Percentiles rank a stretch among this genome's conserved stretches.
Evolutionary conservation across 805 yeast genomes (phyloP).

Genomic region (Wickerhamiella galacta): DNA sequence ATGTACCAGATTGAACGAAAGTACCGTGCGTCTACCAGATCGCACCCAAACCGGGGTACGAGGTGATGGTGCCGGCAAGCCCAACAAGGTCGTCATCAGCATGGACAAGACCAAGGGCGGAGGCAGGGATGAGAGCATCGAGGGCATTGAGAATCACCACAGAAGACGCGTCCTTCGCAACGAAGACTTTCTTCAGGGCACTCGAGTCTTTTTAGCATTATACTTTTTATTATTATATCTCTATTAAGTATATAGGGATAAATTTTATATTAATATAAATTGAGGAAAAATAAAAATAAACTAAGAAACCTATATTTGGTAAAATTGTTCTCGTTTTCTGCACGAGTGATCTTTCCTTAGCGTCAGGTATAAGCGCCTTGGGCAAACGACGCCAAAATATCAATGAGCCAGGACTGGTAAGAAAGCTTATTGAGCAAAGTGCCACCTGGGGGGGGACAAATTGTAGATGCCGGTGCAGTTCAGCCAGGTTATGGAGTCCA

Average conservation of each 20-base stretch:
- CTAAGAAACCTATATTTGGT: too few relatives aligned
- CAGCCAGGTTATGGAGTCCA: slow-evolving; percentile 23
- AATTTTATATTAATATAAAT: too few relatives aligned
- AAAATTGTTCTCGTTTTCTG: slow-evolving; percentile 10
- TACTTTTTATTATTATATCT: too few relatives aligned
- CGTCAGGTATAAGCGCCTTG: slow-evolving; percentile 38
- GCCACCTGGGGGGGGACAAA: slow-evolving; percentile 15
- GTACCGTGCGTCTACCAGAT: too few relatives aligned
- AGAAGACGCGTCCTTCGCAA: slow-evolving; percentile 26
- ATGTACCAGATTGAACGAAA: too few relatives aligned
- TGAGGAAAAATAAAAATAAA: too few relatives aligned
- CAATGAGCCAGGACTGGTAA: slow-evolving; percentile 52
- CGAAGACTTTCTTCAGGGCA: slow-evolving; percentile 23
- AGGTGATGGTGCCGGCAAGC: slow-evolving; percentile 68
- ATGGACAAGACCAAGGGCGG: slow-evolving; percentile 41
- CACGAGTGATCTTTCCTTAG: slow-evolving; percentile 18
- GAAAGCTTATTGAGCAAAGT: slow-evolving; percentile 9
- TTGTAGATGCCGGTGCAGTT: slow-evolving; percentile 20
- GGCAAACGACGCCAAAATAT: slow-evolving; percentile 44
- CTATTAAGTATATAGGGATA: too few relatives aligned
- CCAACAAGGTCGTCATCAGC: slow-evolving; percentile 70
- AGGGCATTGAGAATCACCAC: slow-evolving; percentile 54
- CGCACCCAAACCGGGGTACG: slow-evolving; percentile 61
- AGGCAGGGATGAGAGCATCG: slow-evolving; percentile 61
- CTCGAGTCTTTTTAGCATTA: slow-evolving; percentile 24